Base-by-base conservation (phyloP, 148 eudicot genomes). In the Amaranthus palmeri region DNA sequence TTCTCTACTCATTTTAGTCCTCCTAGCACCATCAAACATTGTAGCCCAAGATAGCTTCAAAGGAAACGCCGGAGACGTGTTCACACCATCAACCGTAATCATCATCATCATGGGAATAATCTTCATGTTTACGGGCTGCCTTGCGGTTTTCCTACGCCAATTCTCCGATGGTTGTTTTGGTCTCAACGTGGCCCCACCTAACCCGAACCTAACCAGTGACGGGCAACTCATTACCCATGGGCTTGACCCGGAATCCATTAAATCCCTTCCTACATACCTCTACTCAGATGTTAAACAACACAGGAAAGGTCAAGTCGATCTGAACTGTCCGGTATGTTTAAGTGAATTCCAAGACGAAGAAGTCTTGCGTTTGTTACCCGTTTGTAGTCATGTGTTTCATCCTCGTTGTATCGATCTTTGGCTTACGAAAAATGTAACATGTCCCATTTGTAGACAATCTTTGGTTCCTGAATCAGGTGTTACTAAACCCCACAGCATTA, bases 301-400 rank as follows among this genome's bases (percentile, higher is more conserved):
- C 72, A 75, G 87, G 50, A 71, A 75, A 53, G 83, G 85, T 6
- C 72, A 80, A 48, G 83, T 76, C 1, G 85, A 62, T 62, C 77
- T 85, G 10, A 87, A 85, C 65, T 87, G 91, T 71, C 81, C 88
- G 65, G 85, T 87, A 7, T 87, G 91, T 76, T 61, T 87, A 52
- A 70, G 46, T 9, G 88, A 87, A 77, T 87, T 85, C 68, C 84
- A 81, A 4, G 88, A 83, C 57, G n/a, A 65, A 4, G 87, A 85
- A 44, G 76, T 73, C n/a, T 80, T 87, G n/a, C 80, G 91, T 2
- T 52, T 87, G 25, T 80, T 87, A n/a, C 88, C 88, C 0, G 78
- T 74, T 12, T 87, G 91, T 56, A 77, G 78, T 62, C 91, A 87
- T 80, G 91, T 85, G 15, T 87, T 87, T 72, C 91, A 87, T 13